Evolutionary conservation across 441 rosid genomes (phyloP), one percentile per base, ranked within the genome.

Genomic region (Pelargonium fulgidum): DNA sequence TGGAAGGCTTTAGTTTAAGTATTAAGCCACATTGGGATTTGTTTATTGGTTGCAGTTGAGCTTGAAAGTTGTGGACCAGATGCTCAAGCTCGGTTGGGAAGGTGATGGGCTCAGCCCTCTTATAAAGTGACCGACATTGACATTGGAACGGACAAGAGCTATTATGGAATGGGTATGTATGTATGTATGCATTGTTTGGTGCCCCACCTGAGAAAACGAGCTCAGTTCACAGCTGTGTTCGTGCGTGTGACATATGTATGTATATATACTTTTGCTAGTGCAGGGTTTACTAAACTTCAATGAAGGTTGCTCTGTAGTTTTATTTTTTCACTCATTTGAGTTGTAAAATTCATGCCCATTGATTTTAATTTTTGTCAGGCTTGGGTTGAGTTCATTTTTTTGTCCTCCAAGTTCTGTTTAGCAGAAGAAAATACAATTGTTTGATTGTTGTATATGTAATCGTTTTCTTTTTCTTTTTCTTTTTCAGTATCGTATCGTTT

Each of bases 11-110:
- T 26, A 26, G 29, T 26, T 26, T 3, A 29, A 29, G 36, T 29
- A 29, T 29, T 29, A 2, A 29, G 36, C 36, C 3, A 29, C 16
- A 50, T n/a, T 14, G 12, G 12, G 16, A 17, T 4, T 19, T 29
- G 65, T 68, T 39, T 19, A 41, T 47, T 68, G 52, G 48, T 64
- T 82, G 82, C 90, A 95, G 99, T 86, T 90, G 85, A 95, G 99
- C 83, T 81, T 89, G 81, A 89, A 87, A 84, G 92, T 89, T 56
- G 96, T 92, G 75, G 98, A 95, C 81, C 98, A 89, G 61, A 95
- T 90, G 99, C 88, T 95, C 41, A 92, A 90, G 85, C 98, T 90
- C 71, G 97, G 99, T 11, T 92, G 97, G 98, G 99, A 94, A 85
- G 97, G 97, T 17, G 91, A 89, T 7, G 92, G 89, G 73, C 81